Percentiles rank a stretch among this genome's conserved stretches.
Conservation (phyloP, 495 filamentous ascomycete species). For the Podospora anserina region DNA sequence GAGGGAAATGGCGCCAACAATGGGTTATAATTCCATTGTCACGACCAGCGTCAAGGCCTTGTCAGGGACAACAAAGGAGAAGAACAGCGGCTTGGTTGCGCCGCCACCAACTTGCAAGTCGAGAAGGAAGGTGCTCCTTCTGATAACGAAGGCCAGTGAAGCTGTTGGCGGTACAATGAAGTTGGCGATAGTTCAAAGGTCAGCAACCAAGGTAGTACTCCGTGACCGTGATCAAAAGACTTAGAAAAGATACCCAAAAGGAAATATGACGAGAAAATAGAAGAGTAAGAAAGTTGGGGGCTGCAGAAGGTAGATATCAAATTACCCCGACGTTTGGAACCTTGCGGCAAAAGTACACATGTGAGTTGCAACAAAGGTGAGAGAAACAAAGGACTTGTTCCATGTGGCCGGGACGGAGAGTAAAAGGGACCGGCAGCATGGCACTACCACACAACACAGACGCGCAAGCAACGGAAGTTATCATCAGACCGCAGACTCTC, state of each 20-base stretch:
- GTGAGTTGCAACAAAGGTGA: not conserved
- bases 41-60: not conserved
- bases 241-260: not conserved
- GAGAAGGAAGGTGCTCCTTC: not conserved
- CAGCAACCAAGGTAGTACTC: not conserved
- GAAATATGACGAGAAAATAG: conserved; percentile 1
- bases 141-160: not conserved
- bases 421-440: not conserved
- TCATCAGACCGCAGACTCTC: not conserved
- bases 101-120: not conserved
- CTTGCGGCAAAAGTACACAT: not conserved
- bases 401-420: not conserved
- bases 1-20: not conserved
- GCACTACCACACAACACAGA: not conserved
- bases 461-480: not conserved
- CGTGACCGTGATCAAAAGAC: not conserved
- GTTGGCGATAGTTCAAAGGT: not conserved
- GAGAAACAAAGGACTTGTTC: conserved; percentile 7
- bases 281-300: conserved; percentile 5
- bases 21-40: conserved; percentile 16
- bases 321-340: not conserved
- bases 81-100: not conserved
- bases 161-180: not conserved
- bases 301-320: conserved; percentile 1
- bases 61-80: conserved; percentile 1